Evolutionary conservation across 2,329 filamentous ascomycete genomes (phyloP).

Genomic region (Didymella exigua): DNA sequence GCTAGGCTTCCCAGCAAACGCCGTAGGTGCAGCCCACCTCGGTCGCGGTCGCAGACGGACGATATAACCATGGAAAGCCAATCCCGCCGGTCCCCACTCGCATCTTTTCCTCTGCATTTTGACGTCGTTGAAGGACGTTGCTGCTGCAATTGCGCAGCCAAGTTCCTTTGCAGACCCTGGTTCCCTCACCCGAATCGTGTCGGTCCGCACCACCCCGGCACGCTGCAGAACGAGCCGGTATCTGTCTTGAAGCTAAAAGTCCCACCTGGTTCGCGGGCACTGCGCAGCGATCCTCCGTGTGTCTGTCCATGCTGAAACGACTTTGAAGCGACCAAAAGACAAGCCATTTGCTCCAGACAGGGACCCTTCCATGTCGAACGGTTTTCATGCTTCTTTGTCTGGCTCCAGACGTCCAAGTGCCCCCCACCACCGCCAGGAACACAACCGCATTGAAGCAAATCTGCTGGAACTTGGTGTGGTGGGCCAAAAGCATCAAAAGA

Average conservation of each 20-base stretch:
- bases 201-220: conserved; percentile 29
- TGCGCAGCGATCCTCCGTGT: conserved; percentile 31
- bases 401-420: conserved; percentile 30
- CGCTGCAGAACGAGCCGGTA: conserved; percentile 32
- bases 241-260: conserved; percentile 35
- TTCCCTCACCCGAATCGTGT: conserved; percentile 29
- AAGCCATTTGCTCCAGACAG: conserved; percentile 35
- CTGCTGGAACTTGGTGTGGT: conserved; percentile 44
- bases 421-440: conserved; percentile 28
- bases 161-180: conserved; percentile 23
- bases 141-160: conserved; percentile 18
- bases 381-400: conserved; percentile 42
- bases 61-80: conserved; percentile 25
- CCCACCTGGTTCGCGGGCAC: conserved; percentile 32
- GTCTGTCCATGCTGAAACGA: conserved; percentile 49
- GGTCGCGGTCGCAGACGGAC: conserved; percentile 15
- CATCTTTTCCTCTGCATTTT: conserved; percentile 17
- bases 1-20: conserved; percentile 27
- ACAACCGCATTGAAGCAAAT: conserved; percentile 40
- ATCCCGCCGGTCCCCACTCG: conserved; percentile 16
- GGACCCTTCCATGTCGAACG: conserved; percentile 46
- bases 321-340: conserved; percentile 47
- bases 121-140: conserved; percentile 15
- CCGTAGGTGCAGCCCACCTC: conserved; percentile 22
- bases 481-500: conserved; percentile 29